Percentiles rank a stretch among this genome's conserved stretches.
Conservation (phyloP, 345 rosid genomes). For the Acer campestre region DNA sequence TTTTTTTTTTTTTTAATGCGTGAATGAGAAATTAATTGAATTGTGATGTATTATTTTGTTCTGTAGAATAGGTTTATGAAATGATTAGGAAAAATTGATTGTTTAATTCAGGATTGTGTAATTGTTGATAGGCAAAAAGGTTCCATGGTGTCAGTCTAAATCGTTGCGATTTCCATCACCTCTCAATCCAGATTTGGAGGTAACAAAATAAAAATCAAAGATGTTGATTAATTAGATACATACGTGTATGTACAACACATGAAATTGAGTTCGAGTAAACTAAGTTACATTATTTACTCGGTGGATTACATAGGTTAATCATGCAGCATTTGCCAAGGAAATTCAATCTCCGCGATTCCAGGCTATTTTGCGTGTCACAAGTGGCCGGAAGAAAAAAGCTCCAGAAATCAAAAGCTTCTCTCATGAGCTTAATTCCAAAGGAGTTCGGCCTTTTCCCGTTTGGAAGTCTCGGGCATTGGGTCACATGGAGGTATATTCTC, state of each 20-base stretch:
- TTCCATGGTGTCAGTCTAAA: constrained; percentile 65
- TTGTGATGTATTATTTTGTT: neutral
- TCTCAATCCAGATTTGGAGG: constrained; percentile 67
- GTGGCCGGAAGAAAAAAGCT: constrained; percentile 79
- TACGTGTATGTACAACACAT: neutral
- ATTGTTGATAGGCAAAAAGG: constrained; percentile 53
- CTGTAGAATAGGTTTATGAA: no score
- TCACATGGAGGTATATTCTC: constrained; percentile 76
- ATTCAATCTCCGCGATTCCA: constrained; percentile 86
- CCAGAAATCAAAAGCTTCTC: constrained; percentile 95
- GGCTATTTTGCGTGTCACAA: constrained; percentile 80
- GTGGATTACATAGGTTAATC: constrained; percentile 45
- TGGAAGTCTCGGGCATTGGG: constrained; percentile 87
- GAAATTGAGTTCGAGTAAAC: neutral
- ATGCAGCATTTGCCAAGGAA: constrained; percentile 72
- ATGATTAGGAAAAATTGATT: neutral
- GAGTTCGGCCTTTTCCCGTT: constrained; percentile 87
- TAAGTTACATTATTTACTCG: neutral
- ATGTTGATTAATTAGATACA: neutral
- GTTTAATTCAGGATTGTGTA: constrained; percentile 18
- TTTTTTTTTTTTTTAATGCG: neutral
- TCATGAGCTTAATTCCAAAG: constrained; percentile 96
- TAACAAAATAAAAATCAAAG: constrained; percentile 16
- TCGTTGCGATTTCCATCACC: constrained; percentile 50
- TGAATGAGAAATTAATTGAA: neutral